Evolutionary conservation across 1,284 basidiomycete species (phyloP), one percentile per base, ranked within the genome.

Genomic region (Apiotrichum siamense): DNA sequence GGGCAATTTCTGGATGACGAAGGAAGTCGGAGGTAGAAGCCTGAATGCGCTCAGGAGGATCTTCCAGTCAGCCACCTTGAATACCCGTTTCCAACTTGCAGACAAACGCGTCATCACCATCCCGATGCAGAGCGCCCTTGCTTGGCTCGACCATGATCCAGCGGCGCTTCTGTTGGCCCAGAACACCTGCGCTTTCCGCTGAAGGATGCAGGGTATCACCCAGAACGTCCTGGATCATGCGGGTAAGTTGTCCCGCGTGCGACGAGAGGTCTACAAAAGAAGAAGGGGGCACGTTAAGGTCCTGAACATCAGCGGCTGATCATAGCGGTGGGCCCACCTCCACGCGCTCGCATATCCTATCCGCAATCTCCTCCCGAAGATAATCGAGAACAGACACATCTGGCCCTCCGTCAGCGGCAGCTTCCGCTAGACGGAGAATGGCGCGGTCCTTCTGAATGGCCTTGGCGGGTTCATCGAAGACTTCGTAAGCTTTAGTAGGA

Each of bases 231-330:
- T 91, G 88, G 29, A 98, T 68, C 27, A 93, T 77, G 67, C 86
- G 89, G 1, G 90, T 83, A 60, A 98, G 83, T 73, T 93, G 89
- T 2, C 94, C 94, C 2, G 94, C 79, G n/a, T 94, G 93, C n/a
- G 89, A 84, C 1, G 92, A 89, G 21, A 97, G 76, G 73, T 98
- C 96, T 15, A 98, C 77, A 20, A 98, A 78, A 2, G 82, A 80
- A 41, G 79, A 76, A 62, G 93, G 96, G 36, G 82, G 84, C 35
- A 85, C 81, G 75, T 90, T 93, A 59, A 98, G 87, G 70, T 98
- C 94, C 90, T 96, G 65, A 25, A 20, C 42, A 29, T 17, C 9
- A 36, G n/a, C 15, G 23, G 4, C 15, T n/a, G 12, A 6, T 44
- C 24, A 17, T 29, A 31, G 25, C 32, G 9, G 31, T 12, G 6